These are phyloP conservation scores for Didymosphaeria variabile DNA, from an alignment of 2,329 filamentous ascomycete species.

Conservation along the genomic window DNA sequence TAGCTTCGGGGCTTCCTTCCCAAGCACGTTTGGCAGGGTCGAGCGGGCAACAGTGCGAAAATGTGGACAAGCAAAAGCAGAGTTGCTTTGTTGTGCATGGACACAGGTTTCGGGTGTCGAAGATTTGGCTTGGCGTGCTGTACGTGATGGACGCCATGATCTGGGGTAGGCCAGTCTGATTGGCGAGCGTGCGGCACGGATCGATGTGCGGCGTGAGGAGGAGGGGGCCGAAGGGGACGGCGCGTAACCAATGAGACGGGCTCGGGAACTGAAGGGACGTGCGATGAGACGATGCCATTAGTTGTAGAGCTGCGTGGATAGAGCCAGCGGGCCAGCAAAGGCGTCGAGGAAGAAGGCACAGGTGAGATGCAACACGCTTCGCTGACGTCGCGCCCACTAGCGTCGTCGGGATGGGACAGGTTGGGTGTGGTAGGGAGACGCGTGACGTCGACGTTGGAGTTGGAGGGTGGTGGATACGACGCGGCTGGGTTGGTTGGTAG, in stretches of 20 bases:
- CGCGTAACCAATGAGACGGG: slow-evolving; percentile 23
- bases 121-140: slow-evolving; percentile 10
- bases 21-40: no score
- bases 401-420: neutral
- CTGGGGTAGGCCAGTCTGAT: slow-evolving; percentile 37
- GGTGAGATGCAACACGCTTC: neutral
- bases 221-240: slow-evolving; percentile 13
- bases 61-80: neutral
- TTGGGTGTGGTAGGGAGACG: no score
- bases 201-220: slow-evolving; percentile 17
- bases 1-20: neutral
- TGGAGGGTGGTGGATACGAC: neutral
- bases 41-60: no score
- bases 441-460: slow-evolving; percentile 2
- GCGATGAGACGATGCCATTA: slow-evolving; percentile 14
- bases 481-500: neutral
- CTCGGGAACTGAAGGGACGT: slow-evolving; percentile 14
- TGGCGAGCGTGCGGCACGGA: slow-evolving; percentile 18
- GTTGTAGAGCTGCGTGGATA: slow-evolving; percentile 4
- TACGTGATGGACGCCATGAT: slow-evolving; percentile 15
- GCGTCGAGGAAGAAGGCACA: neutral
- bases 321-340: no score
- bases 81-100: neutral
- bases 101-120: slow-evolving; percentile 5
- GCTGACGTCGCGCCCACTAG: neutral